phyloP scores from a whole-genome alignment of 805 yeast species.

The Candida sithepensis region DNA sequence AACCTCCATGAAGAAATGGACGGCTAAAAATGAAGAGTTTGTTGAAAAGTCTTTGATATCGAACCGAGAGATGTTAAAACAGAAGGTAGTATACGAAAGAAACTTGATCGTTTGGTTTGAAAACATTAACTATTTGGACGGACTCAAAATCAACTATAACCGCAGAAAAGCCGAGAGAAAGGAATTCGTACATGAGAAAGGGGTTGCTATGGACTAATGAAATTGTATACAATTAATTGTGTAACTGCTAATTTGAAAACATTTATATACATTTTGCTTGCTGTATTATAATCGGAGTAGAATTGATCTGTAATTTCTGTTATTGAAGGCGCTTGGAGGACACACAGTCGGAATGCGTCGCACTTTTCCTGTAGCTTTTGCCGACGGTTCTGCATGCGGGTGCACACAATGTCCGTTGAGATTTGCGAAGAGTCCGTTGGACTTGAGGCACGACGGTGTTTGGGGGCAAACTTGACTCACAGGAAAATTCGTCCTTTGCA shows the following conservation, averaged over 20 bases:
- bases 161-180: conserved; percentile 8
- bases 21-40: conserved; percentile 31
- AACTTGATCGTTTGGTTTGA: conserved; percentile 26
- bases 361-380: not conserved
- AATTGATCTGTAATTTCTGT: too few relatives aligned
- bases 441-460: not conserved
- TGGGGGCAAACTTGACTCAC: too few relatives aligned
- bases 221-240: too few relatives aligned
- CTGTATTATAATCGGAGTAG: too few relatives aligned
- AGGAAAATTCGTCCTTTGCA: too few relatives aligned
- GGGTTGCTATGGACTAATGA: too few relatives aligned
- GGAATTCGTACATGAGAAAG: conserved; percentile 3
- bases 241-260: too few relatives aligned
- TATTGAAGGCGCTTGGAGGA: too few relatives aligned
- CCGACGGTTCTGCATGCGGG: not conserved
- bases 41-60: not conserved
- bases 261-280: too few relatives aligned
- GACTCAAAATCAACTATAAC: conserved; percentile 17
- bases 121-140: conserved; percentile 26
- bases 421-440: not conserved
- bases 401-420: not conserved
- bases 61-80: not conserved
- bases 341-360: not conserved
- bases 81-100: conserved; percentile 15
- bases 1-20: conserved; percentile 37